Percentiles rank a stretch among this genome's conserved stretches.
These are phyloP conservation scores for Neonectria neomacrospora DNA, from an alignment of 2,329 filamentous ascomycete genomes.

Conservation along the genomic window DNA sequence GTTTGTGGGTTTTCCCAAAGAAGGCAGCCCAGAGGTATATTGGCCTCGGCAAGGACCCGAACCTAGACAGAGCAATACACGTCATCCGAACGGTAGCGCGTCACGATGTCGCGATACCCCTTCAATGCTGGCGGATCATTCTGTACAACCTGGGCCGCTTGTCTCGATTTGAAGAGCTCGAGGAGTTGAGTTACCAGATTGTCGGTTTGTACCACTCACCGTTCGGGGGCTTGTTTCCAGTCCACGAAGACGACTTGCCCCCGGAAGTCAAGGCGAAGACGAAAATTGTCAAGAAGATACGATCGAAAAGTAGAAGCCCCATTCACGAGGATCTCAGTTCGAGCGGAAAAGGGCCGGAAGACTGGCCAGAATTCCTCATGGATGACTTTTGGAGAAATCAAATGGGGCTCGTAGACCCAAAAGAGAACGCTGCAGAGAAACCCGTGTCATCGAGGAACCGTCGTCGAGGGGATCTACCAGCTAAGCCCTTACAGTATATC, in stretches of 20 bases:
- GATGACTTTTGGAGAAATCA: constrained; percentile 41
- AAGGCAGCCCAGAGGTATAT: constrained; percentile 22
- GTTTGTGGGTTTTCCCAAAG: constrained; percentile 45
- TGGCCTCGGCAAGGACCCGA: constrained; percentile 32
- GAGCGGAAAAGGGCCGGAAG: not conserved
- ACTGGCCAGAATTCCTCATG: constrained; percentile 21
- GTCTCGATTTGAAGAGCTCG: constrained; percentile 58
- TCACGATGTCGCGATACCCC: constrained; percentile 50
- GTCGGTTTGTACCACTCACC: constrained; percentile 52
- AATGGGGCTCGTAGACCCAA: constrained; percentile 29
- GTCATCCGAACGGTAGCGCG: constrained; percentile 44
- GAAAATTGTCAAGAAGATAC: not conserved
- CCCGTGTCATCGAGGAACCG: not conserved
- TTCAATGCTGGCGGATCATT: constrained; percentile 55
- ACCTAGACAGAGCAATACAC: constrained; percentile 48
- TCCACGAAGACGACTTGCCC: constrained; percentile 59
- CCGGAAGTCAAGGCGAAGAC: not conserved
- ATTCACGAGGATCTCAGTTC: not conserved
- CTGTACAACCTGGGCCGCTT: constrained; percentile 57
- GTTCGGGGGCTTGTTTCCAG: constrained; percentile 51
- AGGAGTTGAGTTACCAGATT: constrained; percentile 57
- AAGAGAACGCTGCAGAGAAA: not conserved
- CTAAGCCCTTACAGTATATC: constrained; percentile 37
- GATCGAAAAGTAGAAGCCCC: not conserved
- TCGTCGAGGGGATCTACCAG: constrained; percentile 9